Base-by-base conservation (phyloP, 2,329 filamentous ascomycete species). In the Kalmusia sp. region DNA sequence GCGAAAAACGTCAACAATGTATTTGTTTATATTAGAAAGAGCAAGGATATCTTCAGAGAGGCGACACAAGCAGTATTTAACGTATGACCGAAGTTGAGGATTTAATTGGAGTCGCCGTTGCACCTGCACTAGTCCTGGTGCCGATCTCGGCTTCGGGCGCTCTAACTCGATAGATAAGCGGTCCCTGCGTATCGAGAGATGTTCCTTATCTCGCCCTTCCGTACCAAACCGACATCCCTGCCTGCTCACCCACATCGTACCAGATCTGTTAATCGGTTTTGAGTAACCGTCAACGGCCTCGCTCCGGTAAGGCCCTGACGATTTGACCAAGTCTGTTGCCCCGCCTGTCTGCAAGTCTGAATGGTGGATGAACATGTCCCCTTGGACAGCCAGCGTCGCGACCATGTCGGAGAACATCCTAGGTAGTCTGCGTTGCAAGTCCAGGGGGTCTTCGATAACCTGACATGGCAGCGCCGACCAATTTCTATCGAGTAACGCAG, bases 401-500 rank as follows among this genome's bases (percentile, higher is more conserved):
- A 37, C 38, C 38, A 54, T 52, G 51, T 49, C 48, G 54, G 49
- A 46, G 37, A 40, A 59, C 51, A 61, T n/a, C n/a, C n/a, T n/a
- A 62, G 52, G 55, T 52, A 50, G 54, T 54, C 49, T 48, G 50
- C 60, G 53, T 51, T 52, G 57, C 55, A 51, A 51, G 54, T 59
- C 58, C 56, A 61, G 55, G 62, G 15, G 34, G 51, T 52, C 54
- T 40, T 58, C 51, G 65, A 71, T 71, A 69, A 64, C 62, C 59
- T 69, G 60, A 64, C 61, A 55, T 61, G 63, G 54, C 55, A 50
- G 35, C 50, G 31, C 54, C 51, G 61, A 62, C 56, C 51, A 62
- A 55, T 67, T 67, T 61, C 57, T 60, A 73, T 74, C 69, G 68
- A 74, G 71, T 72, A 72, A 73, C 28, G 22, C 22, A 14, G 21